Evolutionary conservation across 768 basidiomycete species (phyloP), one percentile per base, ranked within the genome.

Genomic region (Russula ochroleuca): DNA sequence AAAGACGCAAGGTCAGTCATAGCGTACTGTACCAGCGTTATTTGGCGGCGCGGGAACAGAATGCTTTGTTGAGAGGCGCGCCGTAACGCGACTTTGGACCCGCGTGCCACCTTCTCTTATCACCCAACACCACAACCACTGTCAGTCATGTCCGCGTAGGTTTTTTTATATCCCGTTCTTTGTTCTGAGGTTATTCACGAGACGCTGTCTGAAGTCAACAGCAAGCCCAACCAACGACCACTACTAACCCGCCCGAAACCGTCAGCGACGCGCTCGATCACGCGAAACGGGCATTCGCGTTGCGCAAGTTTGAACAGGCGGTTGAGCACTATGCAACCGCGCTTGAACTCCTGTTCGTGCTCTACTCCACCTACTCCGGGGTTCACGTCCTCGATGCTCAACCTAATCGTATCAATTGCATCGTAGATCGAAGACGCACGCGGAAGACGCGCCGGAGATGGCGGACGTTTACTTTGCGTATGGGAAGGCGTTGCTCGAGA

Each of bases 381-480:
- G n/a, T n/a, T n/a, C n/a, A n/a, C n/a, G n/a, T n/a, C n/a, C n/a
- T n/a, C n/a, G n/a, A n/a, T n/a, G n/a, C n/a, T n/a, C n/a, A n/a
- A n/a, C n/a, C n/a, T 23, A n/a, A 9, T 3, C 4, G 19, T 43
- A 43, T n/a, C 19, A 9, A 19, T 43, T 6, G 9, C n/a, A 10
- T 43, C 57, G 35, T 65, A 95, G 93, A 67, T 90, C 91, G 28
- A 77, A 83, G 70, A 79, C 85, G 69, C 77, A 85, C 63, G 90
- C 86, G 41, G 94, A 98, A 54, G 81, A 93, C 70, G 84, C 88
- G 25, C 87, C 89, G 0, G 86, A 91, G 70, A 86, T 82, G 58
- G 96, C 94, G 9, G 93, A 98, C 70, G 73, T 96, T 23, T 90
- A 98, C 65, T 88, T 96, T 63, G 80, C 83, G 4, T 99, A 98